Percentiles rank a stretch among this genome's conserved stretches.
These are phyloP conservation scores for Asparagopsis taxiformis DNA, from an alignment of 31 red algal genomes.

Conservation along the genomic window DNA sequence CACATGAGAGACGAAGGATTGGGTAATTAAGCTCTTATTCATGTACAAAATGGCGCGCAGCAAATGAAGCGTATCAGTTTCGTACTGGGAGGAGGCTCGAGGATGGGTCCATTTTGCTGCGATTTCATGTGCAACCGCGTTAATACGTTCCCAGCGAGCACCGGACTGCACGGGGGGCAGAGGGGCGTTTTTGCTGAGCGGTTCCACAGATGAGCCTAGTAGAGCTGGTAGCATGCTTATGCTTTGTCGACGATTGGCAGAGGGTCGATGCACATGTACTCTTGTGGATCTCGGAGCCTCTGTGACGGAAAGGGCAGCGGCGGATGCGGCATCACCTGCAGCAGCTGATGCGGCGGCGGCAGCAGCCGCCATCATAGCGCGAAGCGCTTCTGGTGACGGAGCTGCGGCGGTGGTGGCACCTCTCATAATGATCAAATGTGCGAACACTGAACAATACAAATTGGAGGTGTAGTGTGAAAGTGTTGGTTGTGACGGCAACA, in stretches of 20 bases:
- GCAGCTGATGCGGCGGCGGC: slow-evolving; percentile 48
- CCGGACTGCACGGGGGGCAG: slow-evolving; percentile 24
- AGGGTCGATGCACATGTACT: slow-evolving; percentile 9
- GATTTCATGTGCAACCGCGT: slow-evolving; percentile 36
- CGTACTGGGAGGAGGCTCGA: slow-evolving; percentile 32
- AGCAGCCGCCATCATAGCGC: slow-evolving; percentile 38
- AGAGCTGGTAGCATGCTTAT: slow-evolving; percentile 24
- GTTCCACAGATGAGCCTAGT: slow-evolving; percentile 19
- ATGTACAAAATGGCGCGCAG: slow-evolving; percentile 57
- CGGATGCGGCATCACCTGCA: slow-evolving; percentile 22
- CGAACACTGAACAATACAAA: too few relatives aligned
- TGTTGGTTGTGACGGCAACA: too few relatives aligned
- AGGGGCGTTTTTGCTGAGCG: slow-evolving; percentile 29
- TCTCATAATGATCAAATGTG: too few relatives aligned
- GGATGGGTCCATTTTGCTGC: slow-evolving; percentile 41
- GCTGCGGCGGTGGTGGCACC: slow-evolving; percentile 1
- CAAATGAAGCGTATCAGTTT: slow-evolving; percentile 46
- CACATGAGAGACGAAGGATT: slow-evolving; percentile 63
- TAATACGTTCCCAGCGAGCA: slow-evolving; percentile 29
- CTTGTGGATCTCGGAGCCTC: slow-evolving; percentile 16
- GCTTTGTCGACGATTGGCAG: slow-evolving; percentile 27
- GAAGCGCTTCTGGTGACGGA: slow-evolving; percentile 31
- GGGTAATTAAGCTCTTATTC: slow-evolving; percentile 44
- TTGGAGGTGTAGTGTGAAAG: too few relatives aligned
- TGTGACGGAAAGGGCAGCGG: neutral